Percentiles rank a stretch among this genome's conserved stretches.
phyloP scores from a whole-genome alignment of 441 rosid species.

The Syzygium malaccense region DNA sequence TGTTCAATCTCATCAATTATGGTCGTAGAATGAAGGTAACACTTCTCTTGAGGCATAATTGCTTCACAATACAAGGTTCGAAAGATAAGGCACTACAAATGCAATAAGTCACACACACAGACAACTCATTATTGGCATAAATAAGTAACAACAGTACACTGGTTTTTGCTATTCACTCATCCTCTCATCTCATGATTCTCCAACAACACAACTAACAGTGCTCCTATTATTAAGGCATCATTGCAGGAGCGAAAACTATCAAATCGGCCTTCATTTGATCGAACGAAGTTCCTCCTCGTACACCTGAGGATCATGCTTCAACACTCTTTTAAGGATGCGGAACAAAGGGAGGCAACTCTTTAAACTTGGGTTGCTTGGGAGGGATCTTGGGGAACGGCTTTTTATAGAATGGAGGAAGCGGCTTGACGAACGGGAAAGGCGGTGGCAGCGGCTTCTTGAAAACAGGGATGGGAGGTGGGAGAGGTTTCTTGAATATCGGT shows the following conservation, averaged over 20 bases:
- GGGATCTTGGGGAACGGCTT: slow-evolving; percentile 27
- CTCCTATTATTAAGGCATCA: not conserved
- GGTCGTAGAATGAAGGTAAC: not conserved
- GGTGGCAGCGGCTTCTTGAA: slow-evolving; percentile 3
- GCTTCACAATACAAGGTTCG: not conserved
- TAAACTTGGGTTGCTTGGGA: slow-evolving; percentile 61
- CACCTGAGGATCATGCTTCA: not conserved
- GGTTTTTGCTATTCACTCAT: no score
- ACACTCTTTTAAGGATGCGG: slow-evolving; percentile 24
- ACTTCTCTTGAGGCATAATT: not conserved
- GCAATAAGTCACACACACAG: not conserved
- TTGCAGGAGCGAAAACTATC: not conserved
- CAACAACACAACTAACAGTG: not conserved
- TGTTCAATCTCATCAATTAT: not conserved
- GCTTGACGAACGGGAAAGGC: not conserved
- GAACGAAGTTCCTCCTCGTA: not conserved
- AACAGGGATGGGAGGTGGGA: slow-evolving; percentile 1
- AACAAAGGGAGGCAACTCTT: slow-evolving; percentile 54
- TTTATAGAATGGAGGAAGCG: not conserved
- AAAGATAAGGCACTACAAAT: not conserved
- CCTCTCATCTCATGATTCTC: no score
- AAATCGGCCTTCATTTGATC: not conserved
- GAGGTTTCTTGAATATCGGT: slow-evolving; percentile 16
- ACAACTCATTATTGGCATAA: not conserved
- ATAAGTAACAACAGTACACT: no score